Percentiles rank a stretch among this genome's conserved stretches.
Evolutionary conservation across 345 rosid species (phyloP).

Genomic region (Litchi chinensis): DNA sequence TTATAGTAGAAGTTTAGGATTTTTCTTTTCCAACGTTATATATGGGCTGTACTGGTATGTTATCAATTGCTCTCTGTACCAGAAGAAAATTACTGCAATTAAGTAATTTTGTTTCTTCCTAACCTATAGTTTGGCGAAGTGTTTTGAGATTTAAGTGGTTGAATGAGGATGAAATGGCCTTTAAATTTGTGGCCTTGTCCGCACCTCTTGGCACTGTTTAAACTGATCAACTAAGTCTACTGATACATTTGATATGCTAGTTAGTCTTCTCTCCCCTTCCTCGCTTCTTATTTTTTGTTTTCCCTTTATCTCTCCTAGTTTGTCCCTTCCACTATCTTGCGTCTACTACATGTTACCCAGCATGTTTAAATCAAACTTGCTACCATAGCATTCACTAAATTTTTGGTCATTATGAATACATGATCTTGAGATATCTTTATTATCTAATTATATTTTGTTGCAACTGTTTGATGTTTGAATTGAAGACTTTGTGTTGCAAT

Average conservation of each 20-base stretch:
- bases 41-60: not conserved
- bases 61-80: not conserved
- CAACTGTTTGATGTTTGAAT: not conserved
- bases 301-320: not conserved
- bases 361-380: not conserved
- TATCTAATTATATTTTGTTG: not conserved
- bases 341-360: not conserved
- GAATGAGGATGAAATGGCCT: no score
- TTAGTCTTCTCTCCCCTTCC: not conserved
- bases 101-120: not conserved
- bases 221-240: no score
- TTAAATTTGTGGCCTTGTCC: no score
- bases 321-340: not conserved
- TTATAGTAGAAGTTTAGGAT: no score
- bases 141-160: no score
- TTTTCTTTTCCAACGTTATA: no score
- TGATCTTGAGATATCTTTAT: not conserved
- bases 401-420: not conserved
- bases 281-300: not conserved
- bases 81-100: not conserved
- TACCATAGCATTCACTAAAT: not conserved
- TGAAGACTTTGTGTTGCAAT: slow-evolving; percentile 4
- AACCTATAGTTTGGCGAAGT: no score
- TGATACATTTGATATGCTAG: no score
- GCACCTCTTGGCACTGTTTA: no score